Conservation (phyloP, 2,329 filamentous ascomycete species). For the Colletotrichum kahawae region DNA sequence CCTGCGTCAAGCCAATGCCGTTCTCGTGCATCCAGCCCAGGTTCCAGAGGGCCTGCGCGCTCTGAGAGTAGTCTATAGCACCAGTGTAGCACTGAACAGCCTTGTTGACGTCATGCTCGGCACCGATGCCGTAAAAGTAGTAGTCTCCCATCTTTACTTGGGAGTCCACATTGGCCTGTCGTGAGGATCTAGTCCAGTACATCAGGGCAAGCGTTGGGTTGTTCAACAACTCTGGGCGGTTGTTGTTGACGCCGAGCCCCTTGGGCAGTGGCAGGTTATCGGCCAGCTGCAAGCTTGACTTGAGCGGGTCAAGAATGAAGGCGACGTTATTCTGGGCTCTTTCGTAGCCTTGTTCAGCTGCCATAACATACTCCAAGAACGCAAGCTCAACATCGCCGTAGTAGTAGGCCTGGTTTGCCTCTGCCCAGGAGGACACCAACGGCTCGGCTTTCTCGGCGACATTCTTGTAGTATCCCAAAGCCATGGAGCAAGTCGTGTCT, state of each 20-base stretch:
- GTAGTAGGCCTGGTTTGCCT: constrained; percentile 84
- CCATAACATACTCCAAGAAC: constrained; percentile 82
- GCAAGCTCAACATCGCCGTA: constrained; percentile 80
- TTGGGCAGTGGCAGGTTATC: constrained; percentile 9
- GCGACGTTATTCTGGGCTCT: constrained; percentile 89
- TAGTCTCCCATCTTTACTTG: constrained; percentile 99
- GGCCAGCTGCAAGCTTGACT: constrained; percentile 65
- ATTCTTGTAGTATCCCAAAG: constrained; percentile 82
- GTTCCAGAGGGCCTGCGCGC: constrained; percentile 95
- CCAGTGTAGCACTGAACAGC: constrained; percentile 92
- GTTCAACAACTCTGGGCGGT: constrained; percentile 44
- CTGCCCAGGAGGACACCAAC: constrained; percentile 77
- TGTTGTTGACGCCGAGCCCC: constrained; percentile 17
- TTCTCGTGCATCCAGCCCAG: constrained; percentile 99
- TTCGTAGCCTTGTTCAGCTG: constrained; percentile 92
- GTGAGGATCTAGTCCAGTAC: constrained; percentile 94
- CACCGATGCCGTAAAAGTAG: constrained; percentile 84
- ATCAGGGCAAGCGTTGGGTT: constrained; percentile 74
- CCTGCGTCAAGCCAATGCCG: constrained; percentile 88
- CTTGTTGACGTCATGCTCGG: constrained; percentile 75
- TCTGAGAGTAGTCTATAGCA: constrained; percentile 88
- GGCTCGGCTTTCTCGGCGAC: constrained; percentile 77
- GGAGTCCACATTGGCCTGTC: constrained; percentile 91
- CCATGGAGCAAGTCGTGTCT: constrained; percentile 78
- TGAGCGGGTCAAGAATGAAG: constrained; percentile 79